These are phyloP conservation scores for Rhizophora apiculata DNA, from an alignment of 345 rosid genomes.

Conservation along the genomic window DNA sequence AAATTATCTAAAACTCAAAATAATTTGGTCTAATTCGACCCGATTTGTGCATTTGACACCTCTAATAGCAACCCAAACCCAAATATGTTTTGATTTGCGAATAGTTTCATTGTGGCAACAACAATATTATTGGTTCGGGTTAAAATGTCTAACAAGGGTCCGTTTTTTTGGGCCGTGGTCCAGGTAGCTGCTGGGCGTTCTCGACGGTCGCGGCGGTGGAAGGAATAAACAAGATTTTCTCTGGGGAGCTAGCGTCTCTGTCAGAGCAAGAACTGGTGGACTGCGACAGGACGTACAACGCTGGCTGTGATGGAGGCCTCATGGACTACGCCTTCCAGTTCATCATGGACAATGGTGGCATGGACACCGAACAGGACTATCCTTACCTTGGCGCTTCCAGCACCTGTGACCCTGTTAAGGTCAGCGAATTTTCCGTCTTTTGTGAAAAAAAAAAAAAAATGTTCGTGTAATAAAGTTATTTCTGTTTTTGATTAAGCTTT, in stretches of 20 bases:
- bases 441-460: too few relatives aligned
- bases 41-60: too few relatives aligned
- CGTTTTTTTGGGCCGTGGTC: neutral
- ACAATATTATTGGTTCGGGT: neutral
- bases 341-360: conserved; percentile 23
- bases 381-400: conserved; percentile 13
- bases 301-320: conserved; percentile 26
- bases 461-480: too few relatives aligned
- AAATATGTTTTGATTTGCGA: neutral
- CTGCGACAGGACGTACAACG: conserved; percentile 17
- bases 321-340: conserved; percentile 28
- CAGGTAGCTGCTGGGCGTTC: conserved; percentile 25
- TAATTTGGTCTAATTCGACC: too few relatives aligned
- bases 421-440: neutral
- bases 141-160: neutral
- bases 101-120: neutral
- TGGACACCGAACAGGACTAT: conserved; percentile 23
- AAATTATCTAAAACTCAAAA: too few relatives aligned
- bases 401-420: conserved; percentile 20
- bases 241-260: conserved; percentile 15
- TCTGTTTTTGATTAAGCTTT: neutral
- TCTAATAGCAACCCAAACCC: too few relatives aligned
- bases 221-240: conserved; percentile 19
- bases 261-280: conserved; percentile 28
- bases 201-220: conserved; percentile 25